Conservation (phyloP, 2,329 filamentous ascomycete species). For the Colletotrichum nymphaeae region DNA sequence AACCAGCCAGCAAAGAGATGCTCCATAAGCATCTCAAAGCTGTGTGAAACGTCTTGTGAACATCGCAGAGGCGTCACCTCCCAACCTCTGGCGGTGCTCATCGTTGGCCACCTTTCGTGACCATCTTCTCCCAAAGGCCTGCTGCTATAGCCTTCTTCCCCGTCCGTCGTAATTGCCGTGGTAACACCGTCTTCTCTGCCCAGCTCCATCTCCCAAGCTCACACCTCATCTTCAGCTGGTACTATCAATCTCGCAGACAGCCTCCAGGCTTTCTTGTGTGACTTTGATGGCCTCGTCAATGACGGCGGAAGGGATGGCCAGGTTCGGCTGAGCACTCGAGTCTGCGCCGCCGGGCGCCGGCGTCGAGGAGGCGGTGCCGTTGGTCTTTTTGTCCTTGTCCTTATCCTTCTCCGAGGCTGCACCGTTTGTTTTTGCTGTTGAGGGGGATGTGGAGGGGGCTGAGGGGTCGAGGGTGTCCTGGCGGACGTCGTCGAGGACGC, state of each 20-base stretch:
- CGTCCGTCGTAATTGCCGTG: too few relatives aligned
- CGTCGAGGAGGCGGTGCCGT: conserved; percentile 24
- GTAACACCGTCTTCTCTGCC: background rate
- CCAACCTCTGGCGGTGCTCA: background rate
- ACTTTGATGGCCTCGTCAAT: conserved; percentile 71
- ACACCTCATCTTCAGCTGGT: background rate
- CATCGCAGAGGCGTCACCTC: background rate
- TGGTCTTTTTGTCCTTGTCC: conserved; percentile 30
- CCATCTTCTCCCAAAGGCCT: background rate
- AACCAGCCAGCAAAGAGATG: background rate
- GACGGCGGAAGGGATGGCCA: conserved; percentile 70
- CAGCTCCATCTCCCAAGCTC: background rate
- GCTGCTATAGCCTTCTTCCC: background rate
- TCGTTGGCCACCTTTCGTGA: background rate
- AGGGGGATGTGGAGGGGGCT: conserved; percentile 41
- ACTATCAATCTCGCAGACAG: conserved; percentile 54
- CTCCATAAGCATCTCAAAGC: background rate
- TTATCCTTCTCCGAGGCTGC: conserved; percentile 6
- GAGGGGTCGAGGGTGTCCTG: conserved; percentile 56
- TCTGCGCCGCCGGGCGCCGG: conserved; percentile 21
- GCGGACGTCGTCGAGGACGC: conserved; percentile 71
- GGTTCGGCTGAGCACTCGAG: conserved; percentile 45
- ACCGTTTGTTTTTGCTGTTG: conserved; percentile 43
- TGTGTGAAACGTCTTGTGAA: background rate
- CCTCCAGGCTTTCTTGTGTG: conserved; percentile 68